phyloP scores from a whole-genome alignment of 192 early-diverging fungal species.

The Coemansia sp. region DNA sequence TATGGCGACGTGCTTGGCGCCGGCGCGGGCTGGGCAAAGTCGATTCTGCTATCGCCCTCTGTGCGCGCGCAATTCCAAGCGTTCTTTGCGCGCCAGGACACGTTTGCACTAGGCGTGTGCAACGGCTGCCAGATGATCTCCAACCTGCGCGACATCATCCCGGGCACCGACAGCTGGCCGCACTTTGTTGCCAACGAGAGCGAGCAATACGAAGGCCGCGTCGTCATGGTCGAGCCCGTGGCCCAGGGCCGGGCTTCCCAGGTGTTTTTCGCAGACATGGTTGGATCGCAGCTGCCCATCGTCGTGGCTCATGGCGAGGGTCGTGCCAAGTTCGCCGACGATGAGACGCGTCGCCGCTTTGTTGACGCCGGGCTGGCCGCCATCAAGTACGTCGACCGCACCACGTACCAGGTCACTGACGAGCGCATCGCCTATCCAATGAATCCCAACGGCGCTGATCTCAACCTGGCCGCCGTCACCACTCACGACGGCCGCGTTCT shows the following conservation, averaged over 20 bases:
- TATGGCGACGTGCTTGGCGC: conserved; percentile 99
- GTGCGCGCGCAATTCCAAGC: conserved; percentile 72
- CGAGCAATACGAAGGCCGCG: conserved; percentile 96
- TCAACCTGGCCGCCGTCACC: conserved; percentile 85
- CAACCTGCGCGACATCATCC: conserved; percentile 82
- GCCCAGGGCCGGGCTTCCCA: conserved; percentile 23
- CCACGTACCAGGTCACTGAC: conserved; percentile 58
- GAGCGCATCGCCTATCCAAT: conserved; percentile 83
- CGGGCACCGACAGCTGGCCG: conserved; percentile 86
- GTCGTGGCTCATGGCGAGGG: conserved; percentile 99
- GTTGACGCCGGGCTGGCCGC: conserved; percentile 61
- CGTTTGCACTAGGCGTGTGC: conserved; percentile 96
- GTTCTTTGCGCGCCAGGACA: conserved; percentile 86
- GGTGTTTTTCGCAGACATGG: conserved; percentile 93
- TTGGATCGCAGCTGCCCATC: conserved; percentile 86
- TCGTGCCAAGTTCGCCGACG: conserved; percentile 72
- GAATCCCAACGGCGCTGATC: conserved; percentile 94
- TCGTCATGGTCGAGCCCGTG: conserved; percentile 65
- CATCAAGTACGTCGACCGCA: conserved; percentile 82
- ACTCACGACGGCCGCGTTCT: conserved; percentile 86
- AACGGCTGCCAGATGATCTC: conserved; percentile 99
- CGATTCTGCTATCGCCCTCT: conserved; percentile 72
- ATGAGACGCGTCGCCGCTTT: conserved; percentile 49
- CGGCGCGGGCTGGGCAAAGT: conserved; percentile 97
- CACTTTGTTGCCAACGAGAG: conserved; percentile 87